Evolutionary conservation across 192 early-diverging fungal genomes (phyloP), one percentile per base, ranked within the genome.

Genomic region (Gonapodya sp.): DNA sequence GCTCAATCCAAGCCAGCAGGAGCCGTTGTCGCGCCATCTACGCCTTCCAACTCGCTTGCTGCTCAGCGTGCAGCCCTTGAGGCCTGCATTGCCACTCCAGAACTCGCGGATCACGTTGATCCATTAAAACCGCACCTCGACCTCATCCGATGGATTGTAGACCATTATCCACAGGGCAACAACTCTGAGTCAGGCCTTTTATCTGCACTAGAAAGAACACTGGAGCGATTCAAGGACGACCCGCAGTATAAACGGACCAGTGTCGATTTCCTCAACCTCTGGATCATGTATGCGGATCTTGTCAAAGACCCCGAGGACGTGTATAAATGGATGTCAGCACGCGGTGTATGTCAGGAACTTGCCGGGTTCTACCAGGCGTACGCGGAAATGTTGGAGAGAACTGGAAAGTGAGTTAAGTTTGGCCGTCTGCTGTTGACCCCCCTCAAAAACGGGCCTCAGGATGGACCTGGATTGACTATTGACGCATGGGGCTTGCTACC

Each of bases 111-210:
- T 2, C 34, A 18, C 8, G 8, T 32, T 2, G 75, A 77, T 34
- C 75, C 75, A 33, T 33, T 77, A 16, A 34, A 77, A 34, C 18
- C 34, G 8, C 75, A 77, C 75, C 34, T 32, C 31, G 30, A 34
- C 75, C 34, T 32, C 8, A 34, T 77, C 30, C 75, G 75, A 16
- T 77, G 75, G 75, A 18, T 77, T 8, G 30, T 77, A 2, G 75
- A 77, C 30, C 75, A 77, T 34, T 77, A 77, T 33, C 18, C 75
- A 33, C 34, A 18, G 75, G 75, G 75, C 30, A 77, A 77, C 75
- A 77, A 77, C 31, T 16, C 31, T 16, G 34, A 34, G 30, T 77
- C 75, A 2, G 30, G 75, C 2, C 18, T 34, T 18, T 2, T 77
- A 2, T 8, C 30, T 34, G 75, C 34, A 2, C 31, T 77, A 33